Conservation (phyloP, 2,329 filamentous ascomycete species). For the Thermothelomyces thermophilus region DNA sequence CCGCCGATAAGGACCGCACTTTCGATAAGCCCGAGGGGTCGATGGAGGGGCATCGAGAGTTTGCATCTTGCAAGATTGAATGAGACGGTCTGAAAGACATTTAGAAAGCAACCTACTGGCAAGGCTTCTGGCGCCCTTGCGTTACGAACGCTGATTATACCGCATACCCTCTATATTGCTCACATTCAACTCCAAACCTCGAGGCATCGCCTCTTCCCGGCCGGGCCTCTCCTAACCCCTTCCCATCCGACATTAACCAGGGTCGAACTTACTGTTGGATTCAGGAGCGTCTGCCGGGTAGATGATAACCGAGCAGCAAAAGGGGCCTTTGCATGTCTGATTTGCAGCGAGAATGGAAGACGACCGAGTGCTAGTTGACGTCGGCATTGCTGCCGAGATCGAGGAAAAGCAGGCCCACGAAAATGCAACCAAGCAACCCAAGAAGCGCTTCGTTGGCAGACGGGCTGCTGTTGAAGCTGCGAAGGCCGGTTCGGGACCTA, state of each 20-base stretch:
- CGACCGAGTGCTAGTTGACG: constrained; percentile 62
- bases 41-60: background rate
- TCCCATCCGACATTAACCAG: too few relatives aligned
- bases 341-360: constrained; percentile 66
- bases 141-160: too few relatives aligned
- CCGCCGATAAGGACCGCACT: background rate
- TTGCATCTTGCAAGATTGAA: background rate
- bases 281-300: too few relatives aligned
- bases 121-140: too few relatives aligned
- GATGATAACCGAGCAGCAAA: too few relatives aligned
- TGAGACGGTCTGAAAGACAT: background rate
- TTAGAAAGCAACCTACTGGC: too few relatives aligned
- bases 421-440: constrained; percentile 61
- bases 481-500: constrained; percentile 33
- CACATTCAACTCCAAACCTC: background rate
- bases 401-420: constrained; percentile 37
- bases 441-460: constrained; percentile 85
- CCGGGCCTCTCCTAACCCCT: too few relatives aligned
- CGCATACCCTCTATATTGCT: too few relatives aligned
- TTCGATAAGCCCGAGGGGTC: constrained; percentile 5
- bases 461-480: constrained; percentile 61
- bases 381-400: constrained; percentile 63
- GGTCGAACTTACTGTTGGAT: too few relatives aligned
- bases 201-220: too few relatives aligned
- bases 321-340: background rate